phyloP scores from a whole-genome alignment of 306 rosid species.

The Chamaecrista fasciculata region DNA sequence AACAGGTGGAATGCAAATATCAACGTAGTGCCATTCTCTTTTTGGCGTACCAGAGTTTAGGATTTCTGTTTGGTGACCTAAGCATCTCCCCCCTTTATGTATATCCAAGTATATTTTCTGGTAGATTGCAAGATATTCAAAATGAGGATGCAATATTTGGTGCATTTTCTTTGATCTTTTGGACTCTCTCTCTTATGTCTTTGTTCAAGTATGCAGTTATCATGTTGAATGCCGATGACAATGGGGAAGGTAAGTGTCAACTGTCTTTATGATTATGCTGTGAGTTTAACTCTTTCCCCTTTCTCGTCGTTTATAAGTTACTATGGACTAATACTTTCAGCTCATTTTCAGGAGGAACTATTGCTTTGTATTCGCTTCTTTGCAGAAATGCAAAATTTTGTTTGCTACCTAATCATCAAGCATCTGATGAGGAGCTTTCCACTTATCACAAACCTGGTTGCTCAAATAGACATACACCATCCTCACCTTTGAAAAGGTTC shows the following conservation, averaged over 20 bases:
- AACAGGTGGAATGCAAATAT: constrained; percentile 53
- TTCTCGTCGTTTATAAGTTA: background rate
- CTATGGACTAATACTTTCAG: constrained; percentile 24
- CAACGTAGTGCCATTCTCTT: constrained; percentile 38
- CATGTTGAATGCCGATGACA: constrained; percentile 61
- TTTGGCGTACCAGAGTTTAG: constrained; percentile 69
- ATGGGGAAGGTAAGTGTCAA: constrained; percentile 68
- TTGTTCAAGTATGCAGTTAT: constrained; percentile 58
- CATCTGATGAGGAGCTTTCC: constrained; percentile 84
- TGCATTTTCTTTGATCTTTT: constrained; percentile 68
- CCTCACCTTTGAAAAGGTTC: constrained; percentile 55
- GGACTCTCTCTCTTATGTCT: constrained; percentile 66
- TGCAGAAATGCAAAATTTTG: constrained; percentile 74
- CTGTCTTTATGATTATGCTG: constrained; percentile 14
- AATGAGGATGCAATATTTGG: constrained; percentile 76
- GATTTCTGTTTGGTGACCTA: constrained; percentile 67
- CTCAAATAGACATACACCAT: constrained; percentile 45
- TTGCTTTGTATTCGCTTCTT: constrained; percentile 72
- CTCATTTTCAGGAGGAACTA: constrained; percentile 67
- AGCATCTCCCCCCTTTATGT: constrained; percentile 79
- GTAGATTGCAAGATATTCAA: constrained; percentile 46
- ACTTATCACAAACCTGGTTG: constrained; percentile 50
- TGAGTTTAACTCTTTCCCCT: background rate
- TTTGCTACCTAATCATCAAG: constrained; percentile 75
- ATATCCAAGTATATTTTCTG: constrained; percentile 60